These are phyloP conservation scores for Phytophthora fragariaefolia DNA, from an alignment of 352 stramenopile species.

Conservation along the genomic window DNA sequence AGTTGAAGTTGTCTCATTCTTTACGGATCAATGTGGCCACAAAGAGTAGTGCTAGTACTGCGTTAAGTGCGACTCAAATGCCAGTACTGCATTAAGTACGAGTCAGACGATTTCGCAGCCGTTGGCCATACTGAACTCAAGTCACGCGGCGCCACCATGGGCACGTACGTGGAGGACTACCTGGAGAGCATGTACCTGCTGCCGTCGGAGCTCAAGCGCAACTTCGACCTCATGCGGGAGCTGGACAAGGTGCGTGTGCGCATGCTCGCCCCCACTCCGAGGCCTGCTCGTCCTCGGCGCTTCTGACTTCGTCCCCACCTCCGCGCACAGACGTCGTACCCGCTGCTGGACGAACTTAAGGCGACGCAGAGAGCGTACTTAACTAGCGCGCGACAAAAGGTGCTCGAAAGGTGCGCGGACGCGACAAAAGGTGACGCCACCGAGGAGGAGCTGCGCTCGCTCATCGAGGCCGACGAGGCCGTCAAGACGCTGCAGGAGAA, in stretches of 20 bases:
- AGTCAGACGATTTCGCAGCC: neutral
- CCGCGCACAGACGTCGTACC: slow-evolving; percentile 65
- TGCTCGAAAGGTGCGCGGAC: slow-evolving; percentile 68
- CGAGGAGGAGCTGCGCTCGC: slow-evolving; percentile 65
- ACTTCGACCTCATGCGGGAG: slow-evolving; percentile 91
- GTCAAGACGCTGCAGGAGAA: slow-evolving; percentile 57
- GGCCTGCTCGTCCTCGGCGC: too few relatives aligned
- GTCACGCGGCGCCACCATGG: slow-evolving; percentile 47
- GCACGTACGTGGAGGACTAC: slow-evolving; percentile 89
- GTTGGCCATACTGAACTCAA: slow-evolving; percentile 20
- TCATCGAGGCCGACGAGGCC: slow-evolving; percentile 66
- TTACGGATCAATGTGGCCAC: neutral
- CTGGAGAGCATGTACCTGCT: slow-evolving; percentile 92
- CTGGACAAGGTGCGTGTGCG: slow-evolving; percentile 71
- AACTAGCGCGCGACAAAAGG: slow-evolving; percentile 59
- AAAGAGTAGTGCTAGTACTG: neutral
- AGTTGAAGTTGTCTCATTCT: slow-evolving; percentile 7
- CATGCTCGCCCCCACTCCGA: too few relatives aligned
- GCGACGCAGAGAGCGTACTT: slow-evolving; percentile 72
- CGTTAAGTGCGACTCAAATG: too few relatives aligned
- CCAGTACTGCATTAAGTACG: neutral
- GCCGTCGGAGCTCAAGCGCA: slow-evolving; percentile 89
- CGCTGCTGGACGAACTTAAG: slow-evolving; percentile 79
- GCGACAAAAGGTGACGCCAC: slow-evolving; percentile 53
- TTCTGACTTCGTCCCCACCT: neutral